Conservation (phyloP, 169 alveolate species). For the Theileria annulata region DNA sequence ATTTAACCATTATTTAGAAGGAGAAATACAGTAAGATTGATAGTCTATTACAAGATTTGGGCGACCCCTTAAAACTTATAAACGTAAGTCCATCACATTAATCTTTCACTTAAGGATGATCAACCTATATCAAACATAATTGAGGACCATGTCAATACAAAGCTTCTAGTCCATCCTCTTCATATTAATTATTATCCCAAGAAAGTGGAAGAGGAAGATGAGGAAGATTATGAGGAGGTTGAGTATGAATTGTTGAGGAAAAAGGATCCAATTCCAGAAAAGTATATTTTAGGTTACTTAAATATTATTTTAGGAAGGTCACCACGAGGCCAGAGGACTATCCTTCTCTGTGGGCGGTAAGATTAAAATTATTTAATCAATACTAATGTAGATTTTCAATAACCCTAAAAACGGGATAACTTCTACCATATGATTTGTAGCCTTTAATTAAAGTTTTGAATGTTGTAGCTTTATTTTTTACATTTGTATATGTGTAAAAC, state of each 20-base stretch:
- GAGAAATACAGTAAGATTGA: not conserved
- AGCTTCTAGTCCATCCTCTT: not conserved
- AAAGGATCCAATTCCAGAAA: not conserved
- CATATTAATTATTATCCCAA: slow-evolving; percentile 10
- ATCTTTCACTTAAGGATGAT: not conserved
- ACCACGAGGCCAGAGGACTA: slow-evolving; percentile 7
- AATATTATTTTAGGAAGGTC: not conserved
- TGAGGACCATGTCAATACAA: slow-evolving; percentile 14
- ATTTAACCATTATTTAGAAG: not conserved
- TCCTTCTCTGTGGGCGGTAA: slow-evolving; percentile 23
- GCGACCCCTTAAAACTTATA: not conserved
- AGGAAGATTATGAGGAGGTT: not conserved
- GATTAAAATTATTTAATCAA: not conserved
- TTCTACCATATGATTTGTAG: not conserved
- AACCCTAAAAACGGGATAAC: slow-evolving; percentile 34
- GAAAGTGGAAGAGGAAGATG: slow-evolving; percentile 15
- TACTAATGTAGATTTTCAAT: slow-evolving; percentile 12
- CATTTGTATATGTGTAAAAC: not conserved
- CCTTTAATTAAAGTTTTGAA: not conserved
- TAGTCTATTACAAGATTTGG: not conserved
- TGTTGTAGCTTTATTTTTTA: not conserved
- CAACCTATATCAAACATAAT: not conserved
- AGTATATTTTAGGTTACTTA: not conserved
- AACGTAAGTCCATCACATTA: not conserved
- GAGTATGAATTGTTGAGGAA: not conserved